phyloP scores from a whole-genome alignment of 2,329 filamentous ascomycete species.

The Penicillium capsulatum region DNA sequence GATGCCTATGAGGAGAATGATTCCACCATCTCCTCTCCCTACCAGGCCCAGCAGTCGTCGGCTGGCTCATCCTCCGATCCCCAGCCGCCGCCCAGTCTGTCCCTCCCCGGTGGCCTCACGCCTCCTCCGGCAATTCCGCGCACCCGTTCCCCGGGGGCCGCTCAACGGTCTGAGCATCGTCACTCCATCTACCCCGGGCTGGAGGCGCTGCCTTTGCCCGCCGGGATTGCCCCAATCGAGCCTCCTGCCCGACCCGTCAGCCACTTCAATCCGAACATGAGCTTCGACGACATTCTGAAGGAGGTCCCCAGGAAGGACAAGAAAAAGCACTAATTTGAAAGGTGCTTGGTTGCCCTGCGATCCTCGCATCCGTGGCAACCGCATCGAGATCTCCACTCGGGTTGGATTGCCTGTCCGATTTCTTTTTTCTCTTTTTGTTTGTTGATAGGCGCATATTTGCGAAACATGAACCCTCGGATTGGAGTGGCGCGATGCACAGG shows the following conservation, averaged over 20 bases:
- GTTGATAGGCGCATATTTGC: slow-evolving; percentile 24
- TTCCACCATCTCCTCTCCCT: slow-evolving; percentile 38
- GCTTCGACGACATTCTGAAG: slow-evolving; percentile 47
- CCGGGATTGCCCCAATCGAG: slow-evolving; percentile 41
- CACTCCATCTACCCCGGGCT: slow-evolving; percentile 44
- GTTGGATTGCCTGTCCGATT: slow-evolving; percentile 4
- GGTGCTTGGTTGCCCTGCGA: slow-evolving; percentile 1
- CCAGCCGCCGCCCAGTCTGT: slow-evolving; percentile 32
- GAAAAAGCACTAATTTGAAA: slow-evolving; percentile 28
- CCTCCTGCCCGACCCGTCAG: slow-evolving; percentile 38
- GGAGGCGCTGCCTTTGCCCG: slow-evolving; percentile 43
- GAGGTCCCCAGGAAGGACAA: slow-evolving; percentile 38
- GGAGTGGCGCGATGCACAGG: slow-evolving; percentile 22
- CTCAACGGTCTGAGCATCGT: slow-evolving; percentile 36
- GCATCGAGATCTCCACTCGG: slow-evolving; percentile 1
- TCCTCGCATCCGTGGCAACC: neutral
- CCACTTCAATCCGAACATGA: slow-evolving; percentile 46
- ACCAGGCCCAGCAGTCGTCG: slow-evolving; percentile 37
- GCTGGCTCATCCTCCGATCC: slow-evolving; percentile 35
- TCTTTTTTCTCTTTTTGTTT: slow-evolving; percentile 10
- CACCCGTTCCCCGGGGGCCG: slow-evolving; percentile 29
- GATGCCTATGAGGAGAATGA: slow-evolving; percentile 38
- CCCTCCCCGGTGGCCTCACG: slow-evolving; percentile 29
- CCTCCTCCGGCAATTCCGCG: slow-evolving; percentile 36
- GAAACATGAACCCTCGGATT: slow-evolving; percentile 12